These are phyloP conservation scores for Cucurbitaria berberidis DNA, from an alignment of 2,329 filamentous ascomycete genomes.

Conservation along the genomic window DNA sequence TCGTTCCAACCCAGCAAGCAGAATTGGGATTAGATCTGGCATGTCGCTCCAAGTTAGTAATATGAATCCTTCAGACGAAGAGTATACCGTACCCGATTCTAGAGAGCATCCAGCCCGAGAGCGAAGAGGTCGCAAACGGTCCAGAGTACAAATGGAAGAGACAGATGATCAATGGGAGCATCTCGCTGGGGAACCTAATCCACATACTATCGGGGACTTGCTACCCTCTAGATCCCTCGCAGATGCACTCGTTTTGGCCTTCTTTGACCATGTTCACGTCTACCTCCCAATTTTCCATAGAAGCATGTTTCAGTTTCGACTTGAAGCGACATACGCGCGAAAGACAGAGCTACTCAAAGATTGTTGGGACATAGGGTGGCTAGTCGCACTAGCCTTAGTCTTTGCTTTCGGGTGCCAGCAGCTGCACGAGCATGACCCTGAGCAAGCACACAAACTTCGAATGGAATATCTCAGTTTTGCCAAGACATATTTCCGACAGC, in stretches of 20 bases:
- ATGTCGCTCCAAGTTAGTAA: conserved; percentile 16
- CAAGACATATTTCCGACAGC: conserved; percentile 44
- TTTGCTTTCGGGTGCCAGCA: conserved; percentile 52
- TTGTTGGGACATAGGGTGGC: conserved; percentile 50
- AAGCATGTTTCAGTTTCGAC: conserved; percentile 49
- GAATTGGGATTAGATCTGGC: conserved; percentile 4
- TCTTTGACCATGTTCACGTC: conserved; percentile 50
- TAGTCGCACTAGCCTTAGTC: conserved; percentile 51
- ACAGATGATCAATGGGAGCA: conserved; percentile 18
- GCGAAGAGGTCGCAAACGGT: conserved; percentile 23
- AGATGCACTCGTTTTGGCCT: conserved; percentile 49
- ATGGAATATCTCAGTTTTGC: conserved; percentile 37
- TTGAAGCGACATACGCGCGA: conserved; percentile 49
- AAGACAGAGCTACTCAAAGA: conserved; percentile 25
- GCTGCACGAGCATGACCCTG: conserved; percentile 40
- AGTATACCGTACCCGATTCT: conserved; percentile 16
- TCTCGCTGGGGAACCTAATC: background rate
- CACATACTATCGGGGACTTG: conserved; percentile 26
- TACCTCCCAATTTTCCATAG: conserved; percentile 49
- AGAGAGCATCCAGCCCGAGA: conserved; percentile 6
- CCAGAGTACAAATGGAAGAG: conserved; percentile 21
- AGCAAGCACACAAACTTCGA: conserved; percentile 24
- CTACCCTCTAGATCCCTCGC: conserved; percentile 47
- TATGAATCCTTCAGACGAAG: conserved; percentile 27
- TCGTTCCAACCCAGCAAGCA: conserved; percentile 9